These are phyloP conservation scores for Pseudogymnoascus sp. DNA, from an alignment of 2,329 filamentous ascomycete species.

Conservation along the genomic window DNA sequence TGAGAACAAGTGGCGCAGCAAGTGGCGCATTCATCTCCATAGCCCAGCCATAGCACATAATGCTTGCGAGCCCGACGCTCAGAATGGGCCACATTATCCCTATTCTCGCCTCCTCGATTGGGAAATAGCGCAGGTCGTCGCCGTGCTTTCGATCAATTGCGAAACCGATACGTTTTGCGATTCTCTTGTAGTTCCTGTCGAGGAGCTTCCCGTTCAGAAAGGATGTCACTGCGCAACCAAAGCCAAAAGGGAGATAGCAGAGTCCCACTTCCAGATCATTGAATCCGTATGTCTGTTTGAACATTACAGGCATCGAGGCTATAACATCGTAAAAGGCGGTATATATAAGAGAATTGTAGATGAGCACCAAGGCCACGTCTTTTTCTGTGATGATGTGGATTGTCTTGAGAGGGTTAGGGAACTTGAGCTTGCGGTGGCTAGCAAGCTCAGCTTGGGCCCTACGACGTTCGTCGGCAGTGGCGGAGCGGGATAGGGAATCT, in stretches of 20 bases:
- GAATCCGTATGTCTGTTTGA: slow-evolving; percentile 38
- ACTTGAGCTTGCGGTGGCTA: slow-evolving; percentile 36
- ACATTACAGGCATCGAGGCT: slow-evolving; percentile 44
- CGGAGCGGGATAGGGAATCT: slow-evolving; percentile 22
- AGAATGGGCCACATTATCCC: slow-evolving; percentile 47
- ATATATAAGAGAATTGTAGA: slow-evolving; percentile 46
- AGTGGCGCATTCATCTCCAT: slow-evolving; percentile 42
- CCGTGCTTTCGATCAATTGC: slow-evolving; percentile 36
- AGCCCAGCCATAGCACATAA: slow-evolving; percentile 50
- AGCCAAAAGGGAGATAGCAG: slow-evolving; percentile 20
- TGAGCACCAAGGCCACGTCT: slow-evolving; percentile 45
- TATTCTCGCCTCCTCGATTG: slow-evolving; percentile 36
- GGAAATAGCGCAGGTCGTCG: slow-evolving; percentile 37
- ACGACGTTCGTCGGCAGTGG: slow-evolving; percentile 29
- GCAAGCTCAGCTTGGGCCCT: slow-evolving; percentile 30
- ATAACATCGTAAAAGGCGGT: slow-evolving; percentile 45
- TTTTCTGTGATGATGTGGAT: slow-evolving; percentile 47
- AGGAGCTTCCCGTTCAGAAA: slow-evolving; percentile 47
- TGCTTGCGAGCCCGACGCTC: slow-evolving; percentile 41
- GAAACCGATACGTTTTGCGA: slow-evolving; percentile 53
- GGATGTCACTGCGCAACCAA: slow-evolving; percentile 25
- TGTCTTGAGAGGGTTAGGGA: slow-evolving; percentile 50
- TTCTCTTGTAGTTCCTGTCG: slow-evolving; percentile 61
- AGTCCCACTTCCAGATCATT: slow-evolving; percentile 24
- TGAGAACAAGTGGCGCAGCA: slow-evolving; percentile 45